Percentiles rank a stretch among this genome's conserved stretches.
Conservation (phyloP, 495 filamentous ascomycete species). For the Hypoxylon fuscum region DNA sequence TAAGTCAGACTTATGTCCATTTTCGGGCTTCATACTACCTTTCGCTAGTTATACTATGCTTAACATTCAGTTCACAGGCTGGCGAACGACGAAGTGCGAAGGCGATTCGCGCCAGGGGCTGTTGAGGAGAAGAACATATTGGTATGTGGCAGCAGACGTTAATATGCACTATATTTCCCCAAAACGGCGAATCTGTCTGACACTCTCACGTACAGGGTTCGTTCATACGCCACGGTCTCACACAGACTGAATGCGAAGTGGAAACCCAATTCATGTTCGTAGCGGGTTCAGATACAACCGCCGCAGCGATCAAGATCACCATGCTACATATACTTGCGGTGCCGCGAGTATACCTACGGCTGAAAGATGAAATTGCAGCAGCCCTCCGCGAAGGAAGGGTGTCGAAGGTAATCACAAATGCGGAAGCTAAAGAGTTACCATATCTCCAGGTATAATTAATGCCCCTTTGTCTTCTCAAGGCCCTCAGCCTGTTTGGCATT, state of each 20-base stretch:
- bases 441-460: constrained; percentile 56
- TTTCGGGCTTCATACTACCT: background rate
- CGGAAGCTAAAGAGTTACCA: constrained; percentile 51
- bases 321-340: constrained; percentile 60
- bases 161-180: too few relatives aligned
- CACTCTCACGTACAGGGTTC: too few relatives aligned
- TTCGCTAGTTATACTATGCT: background rate
- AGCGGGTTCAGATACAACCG: constrained; percentile 69
- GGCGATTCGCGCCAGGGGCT: too few relatives aligned
- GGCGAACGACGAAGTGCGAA: constrained; percentile 1
- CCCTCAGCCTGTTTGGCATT: too few relatives aligned
- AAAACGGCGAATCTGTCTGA: too few relatives aligned
- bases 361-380: constrained; percentile 63
- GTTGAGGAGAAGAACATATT: too few relatives aligned
- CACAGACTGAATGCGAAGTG: background rate
- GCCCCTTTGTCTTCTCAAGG: too few relatives aligned
- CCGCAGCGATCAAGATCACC: constrained; percentile 63
- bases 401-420: constrained; percentile 44
- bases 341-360: constrained; percentile 55
- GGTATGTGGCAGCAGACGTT: too few relatives aligned
- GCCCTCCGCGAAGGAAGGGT: constrained; percentile 43
- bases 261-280: constrained; percentile 36
- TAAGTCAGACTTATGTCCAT: background rate
- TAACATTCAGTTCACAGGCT: background rate
- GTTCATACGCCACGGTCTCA: background rate